A percentile compares a stretch with the other conserved stretches of the same genome.
Conservation (phyloP, 129 eudicot species). For the Silybum marianum region DNA sequence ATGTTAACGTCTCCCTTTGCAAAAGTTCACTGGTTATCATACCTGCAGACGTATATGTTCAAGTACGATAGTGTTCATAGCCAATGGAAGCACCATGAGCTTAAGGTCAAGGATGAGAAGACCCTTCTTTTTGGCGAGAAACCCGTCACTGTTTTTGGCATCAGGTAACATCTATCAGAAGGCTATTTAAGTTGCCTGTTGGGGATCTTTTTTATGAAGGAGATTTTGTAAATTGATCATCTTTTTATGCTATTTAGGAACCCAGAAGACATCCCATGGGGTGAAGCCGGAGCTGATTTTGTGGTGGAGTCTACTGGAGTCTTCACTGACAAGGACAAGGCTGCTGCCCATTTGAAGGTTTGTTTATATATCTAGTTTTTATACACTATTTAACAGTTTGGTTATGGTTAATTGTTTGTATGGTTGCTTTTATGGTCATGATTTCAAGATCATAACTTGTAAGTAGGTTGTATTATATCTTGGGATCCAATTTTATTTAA, state of each 20-base stretch:
- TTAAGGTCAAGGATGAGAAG: slow-evolving; percentile 71
- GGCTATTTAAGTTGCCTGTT: neutral
- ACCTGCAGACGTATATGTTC: slow-evolving; percentile 70
- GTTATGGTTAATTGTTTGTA: neutral
- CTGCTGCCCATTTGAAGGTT: slow-evolving; percentile 71
- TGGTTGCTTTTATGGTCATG: neutral
- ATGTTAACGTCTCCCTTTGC: neutral
- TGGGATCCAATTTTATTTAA: neutral
- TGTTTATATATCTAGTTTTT: neutral
- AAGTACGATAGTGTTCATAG: slow-evolving; percentile 83
- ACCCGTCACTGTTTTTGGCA: slow-evolving; percentile 57
- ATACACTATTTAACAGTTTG: neutral
- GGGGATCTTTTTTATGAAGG: neutral
- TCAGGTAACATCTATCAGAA: slow-evolving; percentile 36
- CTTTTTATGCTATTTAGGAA: slow-evolving; percentile 36
- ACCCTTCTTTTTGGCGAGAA: slow-evolving; percentile 80
- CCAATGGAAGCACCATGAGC: slow-evolving; percentile 71
- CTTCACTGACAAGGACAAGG: slow-evolving; percentile 72
- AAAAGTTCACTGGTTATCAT: neutral
- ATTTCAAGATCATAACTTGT: neutral
- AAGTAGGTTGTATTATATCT: neutral
- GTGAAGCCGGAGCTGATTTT: slow-evolving; percentile 58
- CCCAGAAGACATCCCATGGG: slow-evolving; percentile 79
- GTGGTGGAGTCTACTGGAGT: slow-evolving; percentile 70
- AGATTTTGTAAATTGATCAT: neutral